A percentile compares a stretch with the other conserved stretches of the same genome.
Conservation (phyloP, 2,329 filamentous ascomycete genomes). For the Fusarium pseudoanthophilum region DNA sequence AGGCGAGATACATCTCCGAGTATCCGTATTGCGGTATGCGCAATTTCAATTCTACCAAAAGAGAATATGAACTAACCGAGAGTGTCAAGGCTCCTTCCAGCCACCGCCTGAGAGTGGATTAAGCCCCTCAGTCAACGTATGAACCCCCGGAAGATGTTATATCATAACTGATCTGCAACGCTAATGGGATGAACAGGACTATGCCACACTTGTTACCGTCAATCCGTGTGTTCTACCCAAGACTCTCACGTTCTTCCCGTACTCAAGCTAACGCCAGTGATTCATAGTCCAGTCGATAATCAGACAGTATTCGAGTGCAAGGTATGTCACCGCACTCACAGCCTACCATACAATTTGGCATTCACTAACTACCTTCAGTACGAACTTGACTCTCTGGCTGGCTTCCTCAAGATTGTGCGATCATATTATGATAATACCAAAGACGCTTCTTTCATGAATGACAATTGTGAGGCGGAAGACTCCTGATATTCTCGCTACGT, state of each 20-base stretch:
- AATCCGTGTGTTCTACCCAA: neutral
- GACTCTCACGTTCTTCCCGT: too few species aligned
- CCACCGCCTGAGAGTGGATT: conserved; percentile 20
- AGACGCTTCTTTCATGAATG: conserved; percentile 13
- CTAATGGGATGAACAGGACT: neutral
- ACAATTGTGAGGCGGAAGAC: neutral
- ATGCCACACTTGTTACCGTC: conserved; percentile 5
- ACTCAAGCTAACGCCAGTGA: neutral
- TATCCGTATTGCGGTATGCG: conserved; percentile 22
- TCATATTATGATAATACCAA: conserved; percentile 21
- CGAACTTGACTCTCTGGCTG: conserved; percentile 23
- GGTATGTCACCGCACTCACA: neutral
- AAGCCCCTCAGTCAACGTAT: conserved; percentile 15
- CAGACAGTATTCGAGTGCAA: conserved; percentile 28
- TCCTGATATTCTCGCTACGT: fast-evolving
- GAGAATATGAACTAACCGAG: neutral
- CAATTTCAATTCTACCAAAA: fast-evolving
- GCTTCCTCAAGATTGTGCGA: conserved; percentile 21
- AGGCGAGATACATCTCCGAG: conserved; percentile 17
- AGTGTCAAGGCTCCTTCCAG: conserved; percentile 3
- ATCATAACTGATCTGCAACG: neutral
- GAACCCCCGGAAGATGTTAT: neutral
- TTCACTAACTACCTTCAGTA: neutral
- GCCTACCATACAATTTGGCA: fast-evolving
- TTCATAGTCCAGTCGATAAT: conserved; percentile 11